These are phyloP conservation scores for Chytriomyces sp. DNA, from an alignment of 192 early-diverging fungal genomes.

Conservation along the genomic window DNA sequence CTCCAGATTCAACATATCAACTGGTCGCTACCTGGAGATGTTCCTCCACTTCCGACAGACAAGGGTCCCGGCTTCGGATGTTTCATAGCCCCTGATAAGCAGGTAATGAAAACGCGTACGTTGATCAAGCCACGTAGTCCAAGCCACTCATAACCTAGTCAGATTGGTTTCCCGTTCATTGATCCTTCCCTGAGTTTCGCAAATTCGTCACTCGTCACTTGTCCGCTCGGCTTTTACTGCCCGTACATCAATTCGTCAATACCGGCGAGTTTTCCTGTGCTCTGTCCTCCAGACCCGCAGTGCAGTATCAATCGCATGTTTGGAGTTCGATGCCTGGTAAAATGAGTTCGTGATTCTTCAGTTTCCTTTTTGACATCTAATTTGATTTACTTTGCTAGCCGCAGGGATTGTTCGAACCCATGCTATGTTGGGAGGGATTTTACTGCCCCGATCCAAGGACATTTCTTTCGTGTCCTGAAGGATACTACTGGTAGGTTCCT, in stretches of 20 bases:
- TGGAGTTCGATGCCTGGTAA: conserved; percentile 16
- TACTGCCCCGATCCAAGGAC: conserved; percentile 42
- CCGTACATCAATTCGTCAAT: conserved; percentile 18
- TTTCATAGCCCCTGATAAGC: no score
- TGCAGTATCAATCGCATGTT: conserved; percentile 32
- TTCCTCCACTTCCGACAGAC: no score
- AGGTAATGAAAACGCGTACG: no score
- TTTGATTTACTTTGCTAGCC: conserved; percentile 16
- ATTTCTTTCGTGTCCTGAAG: conserved; percentile 21
- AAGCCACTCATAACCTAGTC: no score
- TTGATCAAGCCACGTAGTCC: no score
- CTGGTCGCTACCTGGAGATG: no score
- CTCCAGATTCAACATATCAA: no score
- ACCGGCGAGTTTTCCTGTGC: conserved; percentile 25
- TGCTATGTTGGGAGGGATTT: conserved; percentile 35
- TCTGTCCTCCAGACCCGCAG: conserved; percentile 33
- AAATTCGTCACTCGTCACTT: no score
- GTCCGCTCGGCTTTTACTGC: conserved; percentile 38
- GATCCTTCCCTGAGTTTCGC: no score
- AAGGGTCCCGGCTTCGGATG: no score
- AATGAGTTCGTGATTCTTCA: neutral
- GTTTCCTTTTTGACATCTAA: neutral
- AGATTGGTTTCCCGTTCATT: no score
- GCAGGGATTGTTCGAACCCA: conserved; percentile 41
- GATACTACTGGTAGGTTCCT: conserved; percentile 1